A percentile compares a stretch with the other conserved stretches of the same genome.
phyloP scores from a whole-genome alignment of 108 stramenopile species.

The Cyclotella kingstonii region DNA sequence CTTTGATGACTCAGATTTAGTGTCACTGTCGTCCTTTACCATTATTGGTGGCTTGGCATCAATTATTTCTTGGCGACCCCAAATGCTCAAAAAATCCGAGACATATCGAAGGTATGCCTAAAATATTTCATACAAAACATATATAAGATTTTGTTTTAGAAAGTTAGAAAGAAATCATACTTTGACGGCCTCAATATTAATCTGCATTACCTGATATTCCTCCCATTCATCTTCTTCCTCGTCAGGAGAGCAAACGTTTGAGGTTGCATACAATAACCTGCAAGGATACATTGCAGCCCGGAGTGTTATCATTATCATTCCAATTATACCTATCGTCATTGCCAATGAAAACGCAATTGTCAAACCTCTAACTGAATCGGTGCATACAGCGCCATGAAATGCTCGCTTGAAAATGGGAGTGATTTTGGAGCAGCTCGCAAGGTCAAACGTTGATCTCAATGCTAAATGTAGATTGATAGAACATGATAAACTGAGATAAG shows the following conservation, averaged over 20 bases:
- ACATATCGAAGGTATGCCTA: constrained; percentile 28
- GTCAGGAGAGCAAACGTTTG: not conserved
- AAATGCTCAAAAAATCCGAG: constrained; percentile 27
- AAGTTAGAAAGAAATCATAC: not conserved
- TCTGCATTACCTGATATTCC: constrained; percentile 30
- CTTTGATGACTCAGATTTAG: constrained; percentile 6
- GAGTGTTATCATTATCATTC: constrained; percentile 27
- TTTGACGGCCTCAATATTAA: not conserved
- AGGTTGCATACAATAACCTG: constrained; percentile 6
- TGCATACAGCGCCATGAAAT: constrained; percentile 20
- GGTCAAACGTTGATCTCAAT: constrained; percentile 29
- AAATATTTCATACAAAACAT: no score
- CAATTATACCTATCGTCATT: constrained; percentile 5
- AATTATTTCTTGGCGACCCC: constrained; percentile 10
- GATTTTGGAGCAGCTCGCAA: constrained; percentile 21
- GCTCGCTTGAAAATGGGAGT: constrained; percentile 19
- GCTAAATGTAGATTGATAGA: constrained; percentile 10
- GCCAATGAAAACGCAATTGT: constrained; percentile 13
- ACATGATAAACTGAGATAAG: not conserved
- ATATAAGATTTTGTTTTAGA: no score
- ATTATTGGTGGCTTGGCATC: not conserved
- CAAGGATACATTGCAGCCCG: constrained; percentile 29
- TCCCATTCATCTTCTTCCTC: constrained; percentile 35
- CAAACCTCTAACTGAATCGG: constrained; percentile 12
- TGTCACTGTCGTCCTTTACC: not conserved